Evolutionary conservation across 2,329 filamentous ascomycete genomes (phyloP).

Genomic region (Beauveria brongniartii): DNA sequence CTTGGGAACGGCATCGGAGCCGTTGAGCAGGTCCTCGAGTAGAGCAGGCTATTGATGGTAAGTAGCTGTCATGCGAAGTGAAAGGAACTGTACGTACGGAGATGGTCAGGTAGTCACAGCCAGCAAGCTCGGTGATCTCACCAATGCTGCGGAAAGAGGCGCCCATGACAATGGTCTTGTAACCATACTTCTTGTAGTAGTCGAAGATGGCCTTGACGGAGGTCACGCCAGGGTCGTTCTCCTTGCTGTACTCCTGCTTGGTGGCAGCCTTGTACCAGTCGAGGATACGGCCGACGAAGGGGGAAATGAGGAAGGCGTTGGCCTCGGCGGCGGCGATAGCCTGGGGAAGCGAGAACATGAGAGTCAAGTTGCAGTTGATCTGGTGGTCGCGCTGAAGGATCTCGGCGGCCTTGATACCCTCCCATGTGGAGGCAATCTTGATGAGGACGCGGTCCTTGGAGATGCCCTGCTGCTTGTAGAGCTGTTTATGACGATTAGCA

Average conservation of each 20-base stretch:
- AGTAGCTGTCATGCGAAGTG: slow-evolving; percentile 12
- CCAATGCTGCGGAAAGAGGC: slow-evolving; percentile 94
- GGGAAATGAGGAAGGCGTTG: slow-evolving; percentile 93
- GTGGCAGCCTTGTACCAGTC: slow-evolving; percentile 98
- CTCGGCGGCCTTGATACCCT: slow-evolving; percentile 98
- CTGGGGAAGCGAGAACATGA: slow-evolving; percentile 95
- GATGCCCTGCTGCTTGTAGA: slow-evolving; percentile 90
- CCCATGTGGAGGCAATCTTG: slow-evolving; percentile 99
- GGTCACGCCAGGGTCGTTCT: slow-evolving; percentile 93
- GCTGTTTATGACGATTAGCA: slow-evolving; percentile 41
- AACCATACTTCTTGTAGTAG: slow-evolving; percentile 99
- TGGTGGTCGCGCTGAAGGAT: slow-evolving; percentile 92
- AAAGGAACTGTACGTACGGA: slow-evolving; percentile 51
- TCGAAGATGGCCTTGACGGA: slow-evolving; percentile 93
- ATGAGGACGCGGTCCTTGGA: slow-evolving; percentile 92
- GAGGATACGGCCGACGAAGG: slow-evolving; percentile 97
- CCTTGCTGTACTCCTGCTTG: slow-evolving; percentile 85
- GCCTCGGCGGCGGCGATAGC: slow-evolving; percentile 95
- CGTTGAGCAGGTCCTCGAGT: slow-evolving; percentile 90
- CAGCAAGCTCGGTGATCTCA: slow-evolving; percentile 96
- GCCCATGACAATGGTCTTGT: slow-evolving; percentile 99
- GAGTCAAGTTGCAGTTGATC: slow-evolving; percentile 97
- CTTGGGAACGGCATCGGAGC: slow-evolving; percentile 71
- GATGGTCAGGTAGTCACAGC: slow-evolving; percentile 98
- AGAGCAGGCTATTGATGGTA: slow-evolving; percentile 64